These are phyloP conservation scores for Dactylellina leptospora DNA, from an alignment of 2,329 filamentous ascomycete genomes.

Conservation along the genomic window DNA sequence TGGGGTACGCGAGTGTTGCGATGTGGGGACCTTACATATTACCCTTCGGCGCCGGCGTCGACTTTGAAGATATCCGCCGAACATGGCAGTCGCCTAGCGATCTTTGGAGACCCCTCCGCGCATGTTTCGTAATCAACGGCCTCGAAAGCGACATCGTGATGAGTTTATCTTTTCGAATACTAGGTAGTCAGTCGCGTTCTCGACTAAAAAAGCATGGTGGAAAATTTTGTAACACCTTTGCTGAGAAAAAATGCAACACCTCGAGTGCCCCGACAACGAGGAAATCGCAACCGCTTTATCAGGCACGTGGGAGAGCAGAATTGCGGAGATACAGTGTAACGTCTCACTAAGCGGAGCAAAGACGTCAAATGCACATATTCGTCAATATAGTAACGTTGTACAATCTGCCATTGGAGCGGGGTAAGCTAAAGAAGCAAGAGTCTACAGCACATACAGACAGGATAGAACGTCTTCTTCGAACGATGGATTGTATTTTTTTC, in stretches of 20 bases:
- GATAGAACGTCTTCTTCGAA: too few species aligned
- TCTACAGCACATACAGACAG: neutral
- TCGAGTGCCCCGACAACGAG: slow-evolving; percentile 1
- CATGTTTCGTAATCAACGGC: slow-evolving; percentile 22
- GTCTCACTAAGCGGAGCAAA: too few species aligned
- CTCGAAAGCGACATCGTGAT: slow-evolving; percentile 37
- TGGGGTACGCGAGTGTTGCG: neutral
- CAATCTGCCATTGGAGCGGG: too few species aligned
- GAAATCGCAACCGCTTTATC: neutral
- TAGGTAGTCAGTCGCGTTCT: too few species aligned
- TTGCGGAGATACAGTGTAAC: too few species aligned
- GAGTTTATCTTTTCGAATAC: neutral
- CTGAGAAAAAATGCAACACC: slow-evolving; percentile 37
- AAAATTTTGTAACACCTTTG: slow-evolving; percentile 29
- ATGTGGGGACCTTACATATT: slow-evolving; percentile 14
- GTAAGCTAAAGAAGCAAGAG: too few species aligned
- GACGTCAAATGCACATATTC: too few species aligned
- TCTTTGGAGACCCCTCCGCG: slow-evolving; percentile 15
- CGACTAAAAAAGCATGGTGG: too few species aligned
- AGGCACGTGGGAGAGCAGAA: neutral
- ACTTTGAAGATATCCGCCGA: slow-evolving; percentile 11
- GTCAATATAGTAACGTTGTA: too few species aligned
- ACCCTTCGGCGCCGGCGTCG: neutral
- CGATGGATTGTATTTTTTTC: slow-evolving; percentile 5
- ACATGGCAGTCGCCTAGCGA: neutral